phyloP scores from a whole-genome alignment of 768 basidiomycete genomes.

The Xanthoconium stramineum region DNA sequence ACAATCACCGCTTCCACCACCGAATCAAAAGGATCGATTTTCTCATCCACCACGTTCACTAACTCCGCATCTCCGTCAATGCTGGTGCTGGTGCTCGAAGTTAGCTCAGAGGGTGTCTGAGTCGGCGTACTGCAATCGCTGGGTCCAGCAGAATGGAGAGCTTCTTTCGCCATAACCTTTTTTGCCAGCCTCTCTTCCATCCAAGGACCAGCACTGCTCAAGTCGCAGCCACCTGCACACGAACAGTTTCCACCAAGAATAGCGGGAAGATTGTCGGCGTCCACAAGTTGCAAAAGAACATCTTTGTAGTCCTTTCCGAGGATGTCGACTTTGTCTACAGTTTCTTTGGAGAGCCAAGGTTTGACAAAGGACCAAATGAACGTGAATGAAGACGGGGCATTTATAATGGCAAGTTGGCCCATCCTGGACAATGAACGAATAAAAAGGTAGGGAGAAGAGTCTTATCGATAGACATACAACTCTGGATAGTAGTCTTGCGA shows the following conservation, averaged over 20 bases:
- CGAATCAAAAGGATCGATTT: neutral
- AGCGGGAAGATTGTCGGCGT: constrained; percentile 60
- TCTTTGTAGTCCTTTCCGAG: constrained; percentile 58
- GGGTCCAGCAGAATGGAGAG: neutral
- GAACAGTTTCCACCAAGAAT: constrained; percentile 64
- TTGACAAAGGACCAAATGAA: constrained; percentile 68
- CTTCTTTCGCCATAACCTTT: constrained; percentile 8
- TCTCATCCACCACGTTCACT: constrained; percentile 5
- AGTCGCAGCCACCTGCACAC: constrained; percentile 59
- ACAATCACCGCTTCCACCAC: neutral
- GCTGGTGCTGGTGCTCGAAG: constrained; percentile 2
- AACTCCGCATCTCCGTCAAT: neutral
- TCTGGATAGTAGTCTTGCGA: constrained; percentile 81
- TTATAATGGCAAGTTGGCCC: constrained; percentile 69
- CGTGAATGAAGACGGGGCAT: constrained; percentile 71
- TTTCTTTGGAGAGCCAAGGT: constrained; percentile 73
- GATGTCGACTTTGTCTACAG: constrained; percentile 63
- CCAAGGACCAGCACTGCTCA: constrained; percentile 72
- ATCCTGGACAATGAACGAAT: constrained; percentile 42
- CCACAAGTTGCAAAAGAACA: constrained; percentile 55
- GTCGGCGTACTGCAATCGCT: constrained; percentile 1
- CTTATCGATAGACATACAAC: constrained; percentile 45
- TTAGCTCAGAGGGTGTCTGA: neutral
- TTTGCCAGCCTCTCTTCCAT: constrained; percentile 46
- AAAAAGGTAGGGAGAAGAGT: neutral